These are phyloP conservation scores for Gossypium trilobum DNA, from an alignment of 441 rosid species.

Conservation along the genomic window DNA sequence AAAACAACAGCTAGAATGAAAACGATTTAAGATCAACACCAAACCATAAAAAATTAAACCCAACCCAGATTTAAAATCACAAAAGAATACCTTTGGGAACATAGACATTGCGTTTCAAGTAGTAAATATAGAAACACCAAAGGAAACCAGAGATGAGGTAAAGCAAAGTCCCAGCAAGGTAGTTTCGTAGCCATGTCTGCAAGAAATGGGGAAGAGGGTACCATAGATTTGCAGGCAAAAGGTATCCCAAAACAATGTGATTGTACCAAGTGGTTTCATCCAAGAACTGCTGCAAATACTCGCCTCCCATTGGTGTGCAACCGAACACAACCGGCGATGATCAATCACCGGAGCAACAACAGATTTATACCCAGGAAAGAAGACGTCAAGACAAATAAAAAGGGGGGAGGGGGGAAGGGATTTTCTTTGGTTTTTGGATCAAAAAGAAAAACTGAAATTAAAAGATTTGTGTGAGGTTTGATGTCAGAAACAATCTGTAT, in stretches of 20 bases:
- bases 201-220: conserved; percentile 47
- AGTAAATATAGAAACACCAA: conserved; percentile 85
- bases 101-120: conserved; percentile 61
- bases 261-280: conserved; percentile 60
- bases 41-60: not conserved
- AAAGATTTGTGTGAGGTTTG: no score
- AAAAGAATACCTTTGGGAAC: conserved; percentile 53
- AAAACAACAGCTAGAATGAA: not conserved
- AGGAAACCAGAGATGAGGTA: conserved; percentile 71
- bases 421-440: not conserved
- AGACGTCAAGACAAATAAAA: not conserved
- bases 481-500: no score
- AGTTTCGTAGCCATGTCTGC: conserved; percentile 90
- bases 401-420: not conserved
- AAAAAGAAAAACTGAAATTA: not conserved
- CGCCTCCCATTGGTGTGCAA: conserved; percentile 15
- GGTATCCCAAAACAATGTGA: conserved; percentile 47
- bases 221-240: conserved; percentile 51
- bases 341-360: conserved; percentile 1
- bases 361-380: not conserved
- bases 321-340: not conserved
- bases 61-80: conserved; percentile 2
- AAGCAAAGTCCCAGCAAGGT: conserved; percentile 53
- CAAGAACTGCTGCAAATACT: conserved; percentile 40
- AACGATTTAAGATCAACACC: not conserved